phyloP scores from a whole-genome alignment of 2,329 filamentous ascomycete genomes.

The Aschersonia sp. region DNA sequence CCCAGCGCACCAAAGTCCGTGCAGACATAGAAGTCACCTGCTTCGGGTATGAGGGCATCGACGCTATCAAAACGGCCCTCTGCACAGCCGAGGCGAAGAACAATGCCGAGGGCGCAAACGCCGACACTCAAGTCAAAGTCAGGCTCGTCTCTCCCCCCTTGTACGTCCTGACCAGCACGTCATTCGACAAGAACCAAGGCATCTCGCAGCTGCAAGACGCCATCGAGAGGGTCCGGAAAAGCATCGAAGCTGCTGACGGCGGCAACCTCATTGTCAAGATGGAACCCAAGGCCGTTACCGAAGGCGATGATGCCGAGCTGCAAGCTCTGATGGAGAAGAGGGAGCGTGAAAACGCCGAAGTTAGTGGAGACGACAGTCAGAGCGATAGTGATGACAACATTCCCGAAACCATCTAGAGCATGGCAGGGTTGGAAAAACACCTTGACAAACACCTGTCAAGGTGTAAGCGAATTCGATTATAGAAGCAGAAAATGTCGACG shows the following conservation, averaged over 20 bases:
- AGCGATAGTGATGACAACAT: slow-evolving; percentile 87
- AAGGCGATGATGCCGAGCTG: slow-evolving; percentile 93
- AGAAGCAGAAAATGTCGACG: too few species aligned
- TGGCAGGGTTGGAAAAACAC: not conserved
- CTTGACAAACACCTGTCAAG: not conserved
- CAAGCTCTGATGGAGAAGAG: slow-evolving; percentile 99
- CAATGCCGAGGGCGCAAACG: slow-evolving; percentile 38
- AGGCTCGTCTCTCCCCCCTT: slow-evolving; percentile 95
- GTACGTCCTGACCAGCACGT: slow-evolving; percentile 91
- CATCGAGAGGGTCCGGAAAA: slow-evolving; percentile 72
- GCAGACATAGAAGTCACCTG: slow-evolving; percentile 95
- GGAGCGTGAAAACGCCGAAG: slow-evolving; percentile 93
- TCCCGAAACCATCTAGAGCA: slow-evolving; percentile 22
- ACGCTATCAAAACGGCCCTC: slow-evolving; percentile 89
- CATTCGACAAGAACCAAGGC: slow-evolving; percentile 79
- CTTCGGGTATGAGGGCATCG: slow-evolving; percentile 94
- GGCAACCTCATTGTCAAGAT: slow-evolving; percentile 87
- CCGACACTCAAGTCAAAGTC: slow-evolving; percentile 89
- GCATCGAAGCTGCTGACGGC: slow-evolving; percentile 56
- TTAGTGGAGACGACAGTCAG: slow-evolving; percentile 92
- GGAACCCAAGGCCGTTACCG: slow-evolving; percentile 97
- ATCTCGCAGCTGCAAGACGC: slow-evolving; percentile 78
- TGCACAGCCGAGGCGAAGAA: slow-evolving; percentile 85
- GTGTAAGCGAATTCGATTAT: too few species aligned
- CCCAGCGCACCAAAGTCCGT: slow-evolving; percentile 96